Base-by-base conservation (phyloP, 2,329 filamentous ascomycete species). In the Volutella citrinella region DNA sequence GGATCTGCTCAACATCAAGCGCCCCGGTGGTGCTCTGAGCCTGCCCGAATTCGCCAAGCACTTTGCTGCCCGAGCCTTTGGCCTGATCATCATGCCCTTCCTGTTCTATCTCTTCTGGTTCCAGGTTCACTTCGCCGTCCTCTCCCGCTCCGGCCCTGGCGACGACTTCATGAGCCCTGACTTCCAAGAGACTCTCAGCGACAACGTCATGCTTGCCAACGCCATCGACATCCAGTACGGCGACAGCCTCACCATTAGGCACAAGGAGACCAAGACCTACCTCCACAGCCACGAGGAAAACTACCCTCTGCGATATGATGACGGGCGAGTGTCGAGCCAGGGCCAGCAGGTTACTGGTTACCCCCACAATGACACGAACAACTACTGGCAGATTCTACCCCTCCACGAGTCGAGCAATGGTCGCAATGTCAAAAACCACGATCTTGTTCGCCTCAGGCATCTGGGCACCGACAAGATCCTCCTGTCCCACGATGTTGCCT, bases 31-130 rank as follows among this genome's bases (percentile, higher is more conserved):
- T 30, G 76, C 87, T n/a, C 73, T 98, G 53, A 82, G 71, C 51
- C 72, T 98, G 50, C 70, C 78, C 30, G 75, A 86, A 25, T 97
- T 96, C 59, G 78, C 74, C 47, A 91, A 94, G 69, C 93, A 98
- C 66, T 94, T 98, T 59, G 77, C 70, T 23, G 93, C 93, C 43
- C 86, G 93, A 32, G 78, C 82, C n/a, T 70, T 94, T 45, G 90
- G 86, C 11, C 72, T 98, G 36, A 87, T 97, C 51, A 61, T 95
- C 48, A 78, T 97, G 49, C 93, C 93, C 11, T 96, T 98, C 73
- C 73, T 97, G 56, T 94, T 98, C 66, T 98, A 98, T 65, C 78
- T 98, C 28, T 97, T 98, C 75, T 98, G 93, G 93, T 98, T 98
- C 82, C 93, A 98, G 74, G 90, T 98, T 19, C 93, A 98, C 68